Conservation (phyloP, 805 yeast species). For the Metschnikowia noctiluminum region DNA sequence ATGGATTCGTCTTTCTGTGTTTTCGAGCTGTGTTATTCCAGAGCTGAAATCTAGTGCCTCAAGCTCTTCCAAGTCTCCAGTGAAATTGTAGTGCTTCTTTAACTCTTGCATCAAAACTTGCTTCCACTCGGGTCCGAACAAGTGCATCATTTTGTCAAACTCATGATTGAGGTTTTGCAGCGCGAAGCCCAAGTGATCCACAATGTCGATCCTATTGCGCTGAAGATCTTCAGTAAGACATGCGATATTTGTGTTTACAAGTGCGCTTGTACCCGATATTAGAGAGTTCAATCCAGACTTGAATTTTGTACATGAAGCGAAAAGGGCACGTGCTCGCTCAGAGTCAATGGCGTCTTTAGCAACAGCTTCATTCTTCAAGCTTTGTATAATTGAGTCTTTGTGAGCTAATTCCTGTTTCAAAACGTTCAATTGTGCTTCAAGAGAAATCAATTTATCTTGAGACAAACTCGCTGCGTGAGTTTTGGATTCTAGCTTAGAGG, state of each 20-base stretch:
- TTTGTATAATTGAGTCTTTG: not conserved
- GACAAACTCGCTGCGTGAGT: not conserved
- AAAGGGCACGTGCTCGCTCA: not conserved
- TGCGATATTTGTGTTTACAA: not conserved
- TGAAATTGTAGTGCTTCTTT: not conserved
- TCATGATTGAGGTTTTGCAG: not conserved
- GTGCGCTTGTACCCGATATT: not conserved
- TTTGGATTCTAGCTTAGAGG: constrained; percentile 6
- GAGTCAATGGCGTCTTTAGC: not conserved
- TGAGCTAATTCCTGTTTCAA: not conserved
- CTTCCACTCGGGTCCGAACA: not conserved
- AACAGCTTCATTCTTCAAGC: not conserved
- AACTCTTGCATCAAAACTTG: not conserved
- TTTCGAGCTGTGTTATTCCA: constrained; percentile 1
- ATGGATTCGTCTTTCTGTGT: not conserved
- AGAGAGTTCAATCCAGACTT: not conserved
- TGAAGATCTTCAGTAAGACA: not conserved
- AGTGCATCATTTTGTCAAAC: not conserved
- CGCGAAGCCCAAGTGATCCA: not conserved
- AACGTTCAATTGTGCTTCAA: not conserved
- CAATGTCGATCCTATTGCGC: not conserved
- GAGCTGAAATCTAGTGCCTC: not conserved
- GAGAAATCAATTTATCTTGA: not conserved
- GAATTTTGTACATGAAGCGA: not conserved
- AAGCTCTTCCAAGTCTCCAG: not conserved